Base-by-base conservation (phyloP, 441 rosid species). In the Eutrema salsugineum region DNA sequence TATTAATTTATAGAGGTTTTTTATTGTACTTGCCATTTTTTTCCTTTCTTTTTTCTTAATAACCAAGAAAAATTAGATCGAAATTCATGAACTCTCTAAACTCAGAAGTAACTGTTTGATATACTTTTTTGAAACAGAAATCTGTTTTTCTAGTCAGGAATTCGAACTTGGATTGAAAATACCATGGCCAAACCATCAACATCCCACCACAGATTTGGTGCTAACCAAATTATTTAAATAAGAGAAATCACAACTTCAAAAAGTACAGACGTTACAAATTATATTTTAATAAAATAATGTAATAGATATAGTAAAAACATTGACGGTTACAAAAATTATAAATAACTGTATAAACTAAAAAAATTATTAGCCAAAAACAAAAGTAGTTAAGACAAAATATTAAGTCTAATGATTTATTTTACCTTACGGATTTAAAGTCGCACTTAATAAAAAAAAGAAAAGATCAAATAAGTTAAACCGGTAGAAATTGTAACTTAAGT, bases 281-380 rank as follows among this genome's bases (percentile, higher is more conserved):
- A 3, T 2, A 3, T 42, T 30, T 40, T 11, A 53, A 17, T 10
- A 5, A 39, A 48, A 56, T 22, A 60, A 48, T 32, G 50, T 57
- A 56, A 64, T 3, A 22, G 1, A 55, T 48, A 19, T 48, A 19
- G 27, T 36, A 65, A 58, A 54, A 40, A 15, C 19, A 59, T 30
- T 0, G 78, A 61, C 58, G 51, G 78, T 75, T 75, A 75, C 73
- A 67, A 49, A 67, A 49, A 42, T 24, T 42, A n/a, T n/a, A 73
- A 15, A 36, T 3, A 14, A n/a, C 39, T 5, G 30, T 0, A 72
- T 44, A 55, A 5, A n/a, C 48, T 3, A 42, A 0, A 72, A 36
- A 47, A 5, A 19, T 38, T 47, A 57, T 19, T 48, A 65, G 60
- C 36, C 5, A 48, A 24, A 73, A 57, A 20, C n/a, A 39, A 36